Evolutionary conservation across 306 rosid species (phyloP).

Genomic region (Fagus sylvatica): DNA sequence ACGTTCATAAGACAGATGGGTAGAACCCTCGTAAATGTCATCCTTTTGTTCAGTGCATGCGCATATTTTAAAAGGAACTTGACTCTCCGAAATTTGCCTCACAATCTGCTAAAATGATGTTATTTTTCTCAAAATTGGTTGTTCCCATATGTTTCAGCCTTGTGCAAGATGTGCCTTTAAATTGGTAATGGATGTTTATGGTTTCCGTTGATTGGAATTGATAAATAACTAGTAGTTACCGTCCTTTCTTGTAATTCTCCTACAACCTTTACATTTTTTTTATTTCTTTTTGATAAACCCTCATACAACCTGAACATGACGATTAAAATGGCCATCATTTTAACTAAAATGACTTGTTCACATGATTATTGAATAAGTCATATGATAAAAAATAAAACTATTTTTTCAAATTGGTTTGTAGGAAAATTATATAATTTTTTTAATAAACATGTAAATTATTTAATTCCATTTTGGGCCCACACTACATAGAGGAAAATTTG

Average conservation of each 20-base stretch:
- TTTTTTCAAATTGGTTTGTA: too few relatives aligned
- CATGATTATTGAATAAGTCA: too few relatives aligned
- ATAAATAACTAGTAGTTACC: not conserved
- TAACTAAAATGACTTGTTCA: too few relatives aligned
- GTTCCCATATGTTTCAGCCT: not conserved
- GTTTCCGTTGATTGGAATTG: not conserved
- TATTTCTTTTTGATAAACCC: too few relatives aligned
- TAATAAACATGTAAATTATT: too few relatives aligned
- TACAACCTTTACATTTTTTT: too few relatives aligned
- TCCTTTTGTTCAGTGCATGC: not conserved
- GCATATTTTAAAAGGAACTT: not conserved
- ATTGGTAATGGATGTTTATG: not conserved
- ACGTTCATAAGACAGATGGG: not conserved
- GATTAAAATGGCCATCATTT: too few relatives aligned
- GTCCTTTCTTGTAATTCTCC: not conserved
- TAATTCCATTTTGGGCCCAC: too few relatives aligned
- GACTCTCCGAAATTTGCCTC: not conserved
- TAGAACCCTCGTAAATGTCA: not conserved
- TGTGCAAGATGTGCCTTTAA: not conserved
- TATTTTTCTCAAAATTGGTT: not conserved
- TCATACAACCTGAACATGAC: too few relatives aligned
- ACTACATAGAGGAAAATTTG: too few relatives aligned
- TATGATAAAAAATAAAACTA: too few relatives aligned
- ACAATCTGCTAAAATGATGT: conserved; percentile 20
- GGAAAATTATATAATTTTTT: too few relatives aligned